Conservation (phyloP, 768 basidiomycete genomes). For the Saitozyma sp. region DNA sequence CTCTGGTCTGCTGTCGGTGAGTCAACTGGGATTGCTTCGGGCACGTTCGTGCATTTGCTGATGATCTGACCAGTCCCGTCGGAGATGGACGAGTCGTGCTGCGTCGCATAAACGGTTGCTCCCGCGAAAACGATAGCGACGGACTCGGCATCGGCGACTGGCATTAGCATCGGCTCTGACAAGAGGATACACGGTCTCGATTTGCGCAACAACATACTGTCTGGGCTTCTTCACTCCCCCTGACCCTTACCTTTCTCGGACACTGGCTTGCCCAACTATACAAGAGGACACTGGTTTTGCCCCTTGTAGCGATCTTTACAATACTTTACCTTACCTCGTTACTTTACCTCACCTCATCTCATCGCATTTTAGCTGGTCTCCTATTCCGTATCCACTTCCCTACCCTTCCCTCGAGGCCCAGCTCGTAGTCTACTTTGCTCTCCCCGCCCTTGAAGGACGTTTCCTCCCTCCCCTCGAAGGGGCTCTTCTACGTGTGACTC, state of each 20-base stretch:
- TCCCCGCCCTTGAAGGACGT: not conserved
- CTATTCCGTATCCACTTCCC: too few species aligned
- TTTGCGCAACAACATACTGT: not conserved
- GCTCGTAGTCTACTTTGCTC: not conserved
- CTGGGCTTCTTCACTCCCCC: not conserved
- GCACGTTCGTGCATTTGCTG: not conserved
- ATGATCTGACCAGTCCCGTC: conserved; percentile 17
- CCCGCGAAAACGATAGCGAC: too few species aligned
- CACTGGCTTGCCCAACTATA: conserved; percentile 5
- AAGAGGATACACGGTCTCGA: too few species aligned
- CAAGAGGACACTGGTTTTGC: not conserved
- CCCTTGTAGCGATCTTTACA: not conserved
- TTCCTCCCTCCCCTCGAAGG: not conserved
- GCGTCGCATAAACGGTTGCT: conserved; percentile 18
- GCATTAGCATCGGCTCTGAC: too few species aligned
- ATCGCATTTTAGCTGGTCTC: too few species aligned
- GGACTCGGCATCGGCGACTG: too few species aligned
- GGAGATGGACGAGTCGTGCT: conserved; percentile 32
- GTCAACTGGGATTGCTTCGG: not conserved
- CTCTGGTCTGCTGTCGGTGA: conserved; percentile 25
- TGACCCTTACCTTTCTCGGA: not conserved
- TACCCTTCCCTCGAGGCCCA: too few species aligned
- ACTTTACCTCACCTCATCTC: too few species aligned
- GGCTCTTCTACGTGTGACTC: too few species aligned
- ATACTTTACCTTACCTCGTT: too few species aligned